Percentiles rank a stretch among this genome's conserved stretches.
These are phyloP conservation scores for Leccinum pseudoinsigne DNA, from an alignment of 1,284 basidiomycete species.

Conservation along the genomic window DNA sequence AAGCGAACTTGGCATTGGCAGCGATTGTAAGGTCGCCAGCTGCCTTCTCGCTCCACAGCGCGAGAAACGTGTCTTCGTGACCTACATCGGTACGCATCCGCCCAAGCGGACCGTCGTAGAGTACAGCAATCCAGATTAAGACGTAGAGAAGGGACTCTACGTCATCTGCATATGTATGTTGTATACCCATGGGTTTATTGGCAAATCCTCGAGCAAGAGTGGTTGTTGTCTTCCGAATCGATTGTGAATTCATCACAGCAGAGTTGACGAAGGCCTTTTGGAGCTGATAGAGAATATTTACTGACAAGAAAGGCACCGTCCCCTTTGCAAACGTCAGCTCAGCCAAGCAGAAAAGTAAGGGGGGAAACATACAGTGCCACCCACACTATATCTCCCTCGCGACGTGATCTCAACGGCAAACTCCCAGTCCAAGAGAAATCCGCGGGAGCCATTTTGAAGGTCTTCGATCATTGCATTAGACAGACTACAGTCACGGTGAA, in stretches of 20 bases:
- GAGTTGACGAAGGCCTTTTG: background rate
- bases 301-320: background rate
- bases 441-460: background rate
- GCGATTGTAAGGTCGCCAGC: background rate
- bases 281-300: background rate
- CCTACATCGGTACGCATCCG: background rate
- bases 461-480: background rate
- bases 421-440: background rate
- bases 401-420: background rate
- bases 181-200: background rate
- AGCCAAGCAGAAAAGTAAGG: background rate
- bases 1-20: background rate
- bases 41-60: background rate
- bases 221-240: background rate
- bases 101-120: background rate
- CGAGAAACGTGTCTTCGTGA: background rate
- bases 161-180: background rate
- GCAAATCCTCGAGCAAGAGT: background rate
- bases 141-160: background rate
- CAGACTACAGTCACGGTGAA: background rate
- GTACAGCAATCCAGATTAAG: background rate
- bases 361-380: background rate
- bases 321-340: background rate
- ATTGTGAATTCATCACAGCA: background rate
- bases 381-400: background rate